Evolutionary conservation across 1,284 basidiomycete species (phyloP).

Genomic region (Trichosporon sp.): DNA sequence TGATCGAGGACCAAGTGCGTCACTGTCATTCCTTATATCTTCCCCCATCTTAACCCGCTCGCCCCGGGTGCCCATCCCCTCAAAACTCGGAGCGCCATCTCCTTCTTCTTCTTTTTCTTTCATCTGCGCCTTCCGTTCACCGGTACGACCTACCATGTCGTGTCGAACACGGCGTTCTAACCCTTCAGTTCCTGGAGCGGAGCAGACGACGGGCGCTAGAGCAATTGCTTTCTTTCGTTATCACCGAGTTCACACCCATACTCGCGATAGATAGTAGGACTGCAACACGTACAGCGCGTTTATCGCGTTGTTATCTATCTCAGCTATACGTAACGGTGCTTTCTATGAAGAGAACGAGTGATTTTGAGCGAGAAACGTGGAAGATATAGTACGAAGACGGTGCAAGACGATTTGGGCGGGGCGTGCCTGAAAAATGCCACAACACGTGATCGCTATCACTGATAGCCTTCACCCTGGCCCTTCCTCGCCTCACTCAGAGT

Average conservation of each 20-base stretch:
- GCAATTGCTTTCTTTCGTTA: constrained; percentile 13
- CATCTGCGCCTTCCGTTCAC: constrained; percentile 5
- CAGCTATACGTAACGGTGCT: too few species aligned
- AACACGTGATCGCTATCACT: too few species aligned
- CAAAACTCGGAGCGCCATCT: neutral
- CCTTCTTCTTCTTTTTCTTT: neutral
- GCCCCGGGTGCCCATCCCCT: neutral
- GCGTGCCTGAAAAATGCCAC: too few species aligned
- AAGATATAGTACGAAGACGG: too few species aligned
- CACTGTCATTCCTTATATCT: neutral
- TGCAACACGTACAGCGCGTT: too few species aligned
- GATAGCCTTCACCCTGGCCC: too few species aligned
- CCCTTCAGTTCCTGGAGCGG: constrained; percentile 11
- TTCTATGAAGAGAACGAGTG: too few species aligned
- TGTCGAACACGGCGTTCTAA: neutral
- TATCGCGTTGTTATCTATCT: too few species aligned
- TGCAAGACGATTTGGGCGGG: too few species aligned
- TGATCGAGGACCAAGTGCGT: constrained; percentile 15
- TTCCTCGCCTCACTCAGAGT: too few species aligned
- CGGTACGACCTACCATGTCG: neutral
- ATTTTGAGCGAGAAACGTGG: too few species aligned
- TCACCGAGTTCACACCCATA: neutral
- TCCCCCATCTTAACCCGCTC: neutral
- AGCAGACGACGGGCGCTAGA: constrained; percentile 15
- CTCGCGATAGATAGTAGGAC: too few species aligned